Base-by-base conservation (phyloP, 2,329 filamentous ascomycete genomes). In the Aspergillus aculeatinus region DNA sequence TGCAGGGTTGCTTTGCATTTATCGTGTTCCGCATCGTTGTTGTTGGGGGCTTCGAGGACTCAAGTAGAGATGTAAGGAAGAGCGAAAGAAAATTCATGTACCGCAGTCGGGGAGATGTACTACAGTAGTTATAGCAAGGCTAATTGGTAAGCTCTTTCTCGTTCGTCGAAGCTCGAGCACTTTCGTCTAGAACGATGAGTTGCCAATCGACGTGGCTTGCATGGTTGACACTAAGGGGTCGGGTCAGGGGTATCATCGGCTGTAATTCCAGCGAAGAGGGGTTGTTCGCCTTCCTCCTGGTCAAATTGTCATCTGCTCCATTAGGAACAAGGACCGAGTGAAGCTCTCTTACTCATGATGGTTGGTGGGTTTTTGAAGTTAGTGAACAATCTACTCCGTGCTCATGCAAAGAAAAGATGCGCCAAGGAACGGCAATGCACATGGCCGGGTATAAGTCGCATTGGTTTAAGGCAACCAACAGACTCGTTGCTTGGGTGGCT, bases 401-500 rank as follows among this genome's bases (percentile, higher is more conserved):
- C 47, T 51, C 33, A 21, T 23, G 27, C 27, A 21, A 39, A 27
- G 14, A 33, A n/a, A 39, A 44, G 19, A 48, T 23, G 35, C 39
- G 57, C 57, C 57, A 58, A 58, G 57, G 25, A 48, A 42, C 31
- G 48, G 57, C 31, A 48, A 25, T 52, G 25, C 44, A 27, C 51
- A 35, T 44, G 31, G 42, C 52, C 51, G 51, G 53, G 50, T 47
- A 54, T 59, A 51, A 51, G 44, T 44, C 57, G 57, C 50, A 58
- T 54, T 29, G 44, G 50, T 31, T 27, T 48, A 58, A 58, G 56
- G 56, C 56, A 58, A 53, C 56, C 56, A 54, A 29, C 27, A 50
- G 39, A 33, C n/a, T 35, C 25, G 25, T 42, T 16, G 33, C 7
- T 21, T 19, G n/a, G n/a, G 6, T 35, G 19, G 21, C n/a, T 19